Base-by-base conservation (phyloP, 305 asterid genomes). In the Fraxinus ornus region DNA sequence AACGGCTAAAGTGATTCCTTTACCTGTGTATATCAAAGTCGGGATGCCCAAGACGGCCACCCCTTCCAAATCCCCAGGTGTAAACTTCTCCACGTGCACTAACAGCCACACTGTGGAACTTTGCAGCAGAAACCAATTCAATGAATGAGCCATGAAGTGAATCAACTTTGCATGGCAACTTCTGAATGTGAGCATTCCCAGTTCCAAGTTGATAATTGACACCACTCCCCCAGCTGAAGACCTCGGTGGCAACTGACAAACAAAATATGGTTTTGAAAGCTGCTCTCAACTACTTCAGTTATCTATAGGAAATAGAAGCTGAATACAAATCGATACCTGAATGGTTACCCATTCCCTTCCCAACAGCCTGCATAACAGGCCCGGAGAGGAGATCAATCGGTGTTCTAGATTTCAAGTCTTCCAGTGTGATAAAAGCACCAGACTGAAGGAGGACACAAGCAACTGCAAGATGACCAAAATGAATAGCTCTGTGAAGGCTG, bases 161-260 rank as follows among this genome's bases (percentile, higher is more conserved):
- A 83, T 97, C 98, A 86, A 97, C 93, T 91, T 97, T 97, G 93
- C 98, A 92, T 19, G 99, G 99, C 82, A 97, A 87, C 81, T 94
- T 97, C 88, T 97, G 99, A 79, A 97, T 89, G 88, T 97, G 98
- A 5, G 94, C 97, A 81, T 97, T 97, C 85, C 99, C 99, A 75
- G 99, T 97, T 84, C 99, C 99, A 81, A 97, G 94, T 86, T 97
- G 99, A 89, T 93, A 97, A 87, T 97, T 97, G 83, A 92, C 98
- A 89, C 99, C 99, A 87, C 98, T 97, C 24, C 99, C 99, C 99
- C 99, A 97, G 86, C 99, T 97, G 83, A 89, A 94, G 81, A 97
- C 95, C 93, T 97, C 99, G 1, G 98, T 92, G 35, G 92, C 90
- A 62, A 90, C 98, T 91, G 89, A 71, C 88, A 75, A 78, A 75